Base-by-base conservation (phyloP, 1,139 yeast species). In the Yamadazyma dendronema region DNA sequence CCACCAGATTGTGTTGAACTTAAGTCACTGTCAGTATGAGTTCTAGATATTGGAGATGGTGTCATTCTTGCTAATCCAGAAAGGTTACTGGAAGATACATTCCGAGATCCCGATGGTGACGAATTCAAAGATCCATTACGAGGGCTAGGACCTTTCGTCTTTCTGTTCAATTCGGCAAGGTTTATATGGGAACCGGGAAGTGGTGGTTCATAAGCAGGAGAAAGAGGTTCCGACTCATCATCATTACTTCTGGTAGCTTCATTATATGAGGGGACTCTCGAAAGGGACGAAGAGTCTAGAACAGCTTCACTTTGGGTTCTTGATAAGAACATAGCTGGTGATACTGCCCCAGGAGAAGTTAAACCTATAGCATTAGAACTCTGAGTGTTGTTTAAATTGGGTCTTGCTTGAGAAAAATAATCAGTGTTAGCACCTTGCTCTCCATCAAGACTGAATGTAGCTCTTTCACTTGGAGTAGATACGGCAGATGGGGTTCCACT, bases 241-340 rank as follows among this genome's bases (percentile, higher is more conserved):
- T 65, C 76, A 7, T 64, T 58, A 3, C 61, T 59, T 47, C 70
- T 72, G 56, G 82, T 63, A 0, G 97, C 97, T 31, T 87, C 82
- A 8, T 74, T 74, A 58, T 90, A 90, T 0, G 95, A 79, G 0
- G 97, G 97, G 3, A 89, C 95, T 40, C 78, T 65, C 12, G 83
- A 79, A 47, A 89, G 55, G 12, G 47, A 53, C 5, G 37, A 35
- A 4, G 52, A 34, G 19, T 40, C 42, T 6, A 47, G 25, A 1
- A 38, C 37, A 23, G 45, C 36, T 26, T 62, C 72, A 0, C 89
- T 81, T 31, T 72, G 73, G 1, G 68, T 78, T 38, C 90, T 65
- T 1, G 89, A 81, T 35, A 81, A 56, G 51, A 83, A 81, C 11
- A 59, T 50, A 0, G 74, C 78, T 1, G 87, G 85, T 1, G 85